Base-by-base conservation (phyloP, 768 basidiomycete species). In the Tylopilus felleus region DNA sequence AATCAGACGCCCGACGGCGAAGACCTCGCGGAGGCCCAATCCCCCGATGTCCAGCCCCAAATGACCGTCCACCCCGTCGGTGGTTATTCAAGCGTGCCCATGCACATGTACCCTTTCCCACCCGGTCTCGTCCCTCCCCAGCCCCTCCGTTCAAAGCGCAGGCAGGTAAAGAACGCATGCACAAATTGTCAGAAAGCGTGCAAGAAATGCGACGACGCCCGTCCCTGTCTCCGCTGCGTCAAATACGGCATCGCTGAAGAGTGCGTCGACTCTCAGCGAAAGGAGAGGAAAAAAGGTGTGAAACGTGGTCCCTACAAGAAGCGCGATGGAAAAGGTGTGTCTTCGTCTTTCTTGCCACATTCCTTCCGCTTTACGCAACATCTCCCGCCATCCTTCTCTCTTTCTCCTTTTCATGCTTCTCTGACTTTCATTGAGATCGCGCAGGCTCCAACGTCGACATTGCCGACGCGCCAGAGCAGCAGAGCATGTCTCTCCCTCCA, bases 271-370 rank as follows among this genome's bases (percentile, higher is more conserved):
- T 93, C 93, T 28, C 85, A 89, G 71, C 80, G 93, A 69, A 96
- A 95, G 76, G 93, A 96, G 74, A 81, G 93, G 65, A 90, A 90
- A 71, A 90, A 89, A 69, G 89, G 89, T 60, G 79, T 90, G 61
- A 92, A 90, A 77, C 75, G 89, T 66, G 89, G 89, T 42, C 90
- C 90, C 72, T 92, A 92, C 86, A 91, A 91, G 90, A 92, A 91
- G 84, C 88, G 88, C 84, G 88, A 90, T 88, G 84, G 82, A 81
- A 89, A 86, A 81, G 82, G 88, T 90, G 67, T 72, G 84, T 72
- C 58, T 68, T 59, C 48, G 67, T 65, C 67, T 61, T 70, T 71
- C 61, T 64, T 47, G 53, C 57, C 58, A 45, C 61, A 55, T 52
- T 59, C 46, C 46, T 60, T 57, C 51, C 56, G 22, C 57, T 57